Evolutionary conservation across 177 flowering plant species (phyloP).

Genomic region (Tripterygium wilfordii): DNA sequence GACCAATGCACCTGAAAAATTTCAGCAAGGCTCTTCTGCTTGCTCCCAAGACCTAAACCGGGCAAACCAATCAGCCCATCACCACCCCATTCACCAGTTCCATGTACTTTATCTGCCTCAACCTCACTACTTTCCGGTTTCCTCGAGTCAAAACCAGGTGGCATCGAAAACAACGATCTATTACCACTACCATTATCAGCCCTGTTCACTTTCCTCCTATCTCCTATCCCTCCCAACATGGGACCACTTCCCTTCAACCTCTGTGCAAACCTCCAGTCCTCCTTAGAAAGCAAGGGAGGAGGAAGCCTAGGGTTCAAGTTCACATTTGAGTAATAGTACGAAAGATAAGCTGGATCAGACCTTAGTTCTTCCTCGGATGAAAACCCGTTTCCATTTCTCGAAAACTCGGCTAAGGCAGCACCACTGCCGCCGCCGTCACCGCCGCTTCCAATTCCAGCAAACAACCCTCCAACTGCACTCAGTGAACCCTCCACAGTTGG

Average conservation of each 20-base stretch:
- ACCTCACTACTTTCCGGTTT: conserved; percentile 39
- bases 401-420: conserved; percentile 32
- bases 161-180: conserved; percentile 48
- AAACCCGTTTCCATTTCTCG: conserved; percentile 36
- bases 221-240: conserved; percentile 71
- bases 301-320: conserved; percentile 90
- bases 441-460: conserved; percentile 18
- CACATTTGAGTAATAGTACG: conserved; percentile 72
- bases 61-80: conserved; percentile 88
- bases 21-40: conserved; percentile 80
- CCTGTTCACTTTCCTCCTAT: conserved; percentile 58
- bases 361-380: conserved; percentile 75
- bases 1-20: conserved; percentile 67
- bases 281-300: conserved; percentile 72
- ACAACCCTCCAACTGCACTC: conserved; percentile 62
- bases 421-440: conserved; percentile 11
- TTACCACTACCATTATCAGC: conserved; percentile 38
- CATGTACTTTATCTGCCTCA: conserved; percentile 28
- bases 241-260: conserved; percentile 71
- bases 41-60: conserved; percentile 70
- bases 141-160: conserved; percentile 64
- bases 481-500: conserved; percentile 77
- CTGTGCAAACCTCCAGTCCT: conserved; percentile 83
- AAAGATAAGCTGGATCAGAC: conserved; percentile 84
- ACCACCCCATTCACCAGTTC: conserved; percentile 54